phyloP scores from a whole-genome alignment of 345 rosid species.

The Bruguiera parviflora region DNA sequence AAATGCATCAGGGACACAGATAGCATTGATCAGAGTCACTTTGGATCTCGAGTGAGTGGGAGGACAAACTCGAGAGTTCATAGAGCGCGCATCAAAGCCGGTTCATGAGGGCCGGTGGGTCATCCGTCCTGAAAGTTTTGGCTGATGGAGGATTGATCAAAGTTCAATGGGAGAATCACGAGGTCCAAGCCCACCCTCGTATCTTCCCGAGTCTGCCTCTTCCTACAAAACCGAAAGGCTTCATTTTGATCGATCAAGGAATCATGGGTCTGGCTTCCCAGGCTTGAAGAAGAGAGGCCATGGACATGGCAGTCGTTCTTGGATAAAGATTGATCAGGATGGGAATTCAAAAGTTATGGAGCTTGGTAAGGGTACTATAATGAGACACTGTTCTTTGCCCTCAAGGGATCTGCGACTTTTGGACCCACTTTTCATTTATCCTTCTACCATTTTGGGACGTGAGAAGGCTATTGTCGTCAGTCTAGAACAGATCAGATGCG shows the following conservation, averaged over 20 bases:
- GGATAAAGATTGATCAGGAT: constrained; percentile 76
- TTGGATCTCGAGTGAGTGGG: constrained; percentile 8
- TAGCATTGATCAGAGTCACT: neutral
- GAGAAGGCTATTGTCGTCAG: constrained; percentile 92
- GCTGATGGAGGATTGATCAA: constrained; percentile 17
- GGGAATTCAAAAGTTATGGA: constrained; percentile 63
- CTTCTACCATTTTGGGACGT: constrained; percentile 81
- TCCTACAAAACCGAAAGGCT: constrained; percentile 38
- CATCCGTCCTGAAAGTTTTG: constrained; percentile 19
- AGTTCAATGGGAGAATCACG: constrained; percentile 50
- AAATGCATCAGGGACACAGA: constrained; percentile 23
- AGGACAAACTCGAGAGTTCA: constrained; percentile 10
- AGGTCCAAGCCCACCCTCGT: constrained; percentile 27
- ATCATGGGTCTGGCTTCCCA: constrained; percentile 37
- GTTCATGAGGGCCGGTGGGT: constrained; percentile 23
- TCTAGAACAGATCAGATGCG: constrained; percentile 90
- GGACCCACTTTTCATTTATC: constrained; percentile 94
- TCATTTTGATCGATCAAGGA: constrained; percentile 37
- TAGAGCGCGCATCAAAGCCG: neutral
- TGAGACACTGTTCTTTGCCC: constrained; percentile 93
- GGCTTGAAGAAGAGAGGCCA: constrained; percentile 86
- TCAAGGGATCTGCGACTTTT: constrained; percentile 86
- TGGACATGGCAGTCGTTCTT: constrained; percentile 65
- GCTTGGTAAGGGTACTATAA: constrained; percentile 82
- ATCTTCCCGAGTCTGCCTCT: constrained; percentile 33